A percentile compares a stretch with the other conserved stretches of the same genome.
Conservation (phyloP, 495 filamentous ascomycete species). For the Lophium mytilinum region DNA sequence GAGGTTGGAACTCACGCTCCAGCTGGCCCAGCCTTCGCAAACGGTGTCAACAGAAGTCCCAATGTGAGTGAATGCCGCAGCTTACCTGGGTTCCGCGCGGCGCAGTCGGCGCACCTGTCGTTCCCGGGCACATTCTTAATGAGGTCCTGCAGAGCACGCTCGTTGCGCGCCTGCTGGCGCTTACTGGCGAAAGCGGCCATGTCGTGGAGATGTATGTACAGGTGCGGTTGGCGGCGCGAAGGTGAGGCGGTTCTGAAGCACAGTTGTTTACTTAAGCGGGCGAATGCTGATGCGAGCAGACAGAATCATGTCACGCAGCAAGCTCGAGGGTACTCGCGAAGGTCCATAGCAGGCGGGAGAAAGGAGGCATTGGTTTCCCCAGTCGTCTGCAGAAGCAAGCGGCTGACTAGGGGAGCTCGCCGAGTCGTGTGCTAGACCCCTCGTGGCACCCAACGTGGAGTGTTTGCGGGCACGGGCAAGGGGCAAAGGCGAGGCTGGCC, state of each 20-base stretch:
- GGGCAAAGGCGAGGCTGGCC: neutral
- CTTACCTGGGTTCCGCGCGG: conserved; percentile 81
- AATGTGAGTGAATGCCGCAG: neutral
- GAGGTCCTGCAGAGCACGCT: conserved; percentile 82
- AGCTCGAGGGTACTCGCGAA: neutral
- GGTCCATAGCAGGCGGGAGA: neutral
- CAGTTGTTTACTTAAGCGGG: neutral
- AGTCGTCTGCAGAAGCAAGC: too few relatives aligned
- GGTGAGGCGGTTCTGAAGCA: neutral
- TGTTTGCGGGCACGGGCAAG: neutral
- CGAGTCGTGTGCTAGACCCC: conserved; percentile 6
- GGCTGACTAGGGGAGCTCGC: neutral
- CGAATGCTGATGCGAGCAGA: neutral
- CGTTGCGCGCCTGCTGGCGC: conserved; percentile 94
- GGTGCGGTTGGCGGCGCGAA: neutral
- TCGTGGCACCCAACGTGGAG: neutral
- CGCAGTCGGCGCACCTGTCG: conserved; percentile 90
- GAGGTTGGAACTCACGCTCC: conserved; percentile 64
- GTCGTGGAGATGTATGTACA: conserved; percentile 3
- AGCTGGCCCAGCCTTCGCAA: conserved; percentile 88
- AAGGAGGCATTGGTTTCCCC: neutral
- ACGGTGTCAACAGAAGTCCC: too few relatives aligned
- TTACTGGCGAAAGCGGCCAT: conserved; percentile 64
- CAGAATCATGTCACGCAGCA: neutral
- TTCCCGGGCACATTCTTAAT: conserved; percentile 83